A percentile compares a stretch with the other conserved stretches of the same genome.
Evolutionary conservation across 1,284 basidiomycete species (phyloP).

Genomic region (Heterobasidion occidentale): DNA sequence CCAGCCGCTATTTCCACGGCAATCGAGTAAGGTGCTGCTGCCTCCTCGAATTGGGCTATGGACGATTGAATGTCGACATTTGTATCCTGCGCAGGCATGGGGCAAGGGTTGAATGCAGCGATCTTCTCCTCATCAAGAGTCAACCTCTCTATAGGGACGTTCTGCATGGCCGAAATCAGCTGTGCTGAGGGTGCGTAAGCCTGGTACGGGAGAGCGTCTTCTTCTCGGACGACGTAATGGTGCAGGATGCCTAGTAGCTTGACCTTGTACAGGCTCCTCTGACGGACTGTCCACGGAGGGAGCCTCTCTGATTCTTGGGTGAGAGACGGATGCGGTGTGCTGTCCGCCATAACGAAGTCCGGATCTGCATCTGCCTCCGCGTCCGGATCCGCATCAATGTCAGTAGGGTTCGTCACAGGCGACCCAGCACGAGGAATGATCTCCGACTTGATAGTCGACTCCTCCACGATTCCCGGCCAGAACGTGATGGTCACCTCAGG

Average conservation of each 20-base stretch:
- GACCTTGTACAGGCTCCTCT: slow-evolving; percentile 53
- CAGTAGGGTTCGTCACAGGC: slow-evolving; percentile 9
- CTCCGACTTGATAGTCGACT: slow-evolving; percentile 38
- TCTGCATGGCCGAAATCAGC: slow-evolving; percentile 40
- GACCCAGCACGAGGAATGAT: slow-evolving; percentile 13
- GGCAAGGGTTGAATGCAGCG: slow-evolving; percentile 42
- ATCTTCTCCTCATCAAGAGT: slow-evolving; percentile 33
- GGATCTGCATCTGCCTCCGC: slow-evolving; percentile 4
- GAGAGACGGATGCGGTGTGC: slow-evolving; percentile 3
- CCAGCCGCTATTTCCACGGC: slow-evolving; percentile 60
- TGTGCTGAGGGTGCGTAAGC: slow-evolving; percentile 45
- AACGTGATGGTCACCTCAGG: slow-evolving; percentile 41
- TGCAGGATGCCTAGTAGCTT: slow-evolving; percentile 52
- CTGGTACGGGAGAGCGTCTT: slow-evolving; percentile 62
- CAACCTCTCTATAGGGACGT: slow-evolving; percentile 36
- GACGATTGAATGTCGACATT: background rate
- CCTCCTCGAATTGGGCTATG: slow-evolving; percentile 26
- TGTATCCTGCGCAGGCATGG: slow-evolving; percentile 3
- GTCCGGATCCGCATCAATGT: slow-evolving; percentile 11
- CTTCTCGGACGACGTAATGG: slow-evolving; percentile 37
- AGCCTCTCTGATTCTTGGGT: slow-evolving; percentile 2
- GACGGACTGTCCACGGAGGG: slow-evolving; percentile 48
- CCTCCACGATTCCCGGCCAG: slow-evolving; percentile 68
- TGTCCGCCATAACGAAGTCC: background rate
- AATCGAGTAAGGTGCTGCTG: slow-evolving; percentile 53